These are phyloP conservation scores for Lipomyces sp. DNA, from an alignment of 805 yeast genomes.

Conservation along the genomic window DNA sequence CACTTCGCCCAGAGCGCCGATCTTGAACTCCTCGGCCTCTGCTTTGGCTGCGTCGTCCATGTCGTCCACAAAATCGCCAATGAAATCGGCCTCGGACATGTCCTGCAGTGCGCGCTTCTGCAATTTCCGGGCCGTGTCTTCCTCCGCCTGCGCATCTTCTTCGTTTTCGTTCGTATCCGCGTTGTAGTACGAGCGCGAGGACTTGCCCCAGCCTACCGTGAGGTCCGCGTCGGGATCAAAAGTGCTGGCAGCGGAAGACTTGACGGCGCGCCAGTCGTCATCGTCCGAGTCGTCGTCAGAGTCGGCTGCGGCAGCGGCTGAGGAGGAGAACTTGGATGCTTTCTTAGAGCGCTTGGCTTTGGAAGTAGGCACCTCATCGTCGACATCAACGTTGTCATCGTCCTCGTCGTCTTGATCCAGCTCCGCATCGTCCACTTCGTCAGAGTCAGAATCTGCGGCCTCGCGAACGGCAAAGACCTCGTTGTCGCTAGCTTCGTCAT, in stretches of 20 bases:
- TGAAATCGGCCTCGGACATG: constrained; percentile 67
- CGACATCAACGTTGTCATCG: constrained; percentile 39
- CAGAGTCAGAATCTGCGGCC: constrained; percentile 39
- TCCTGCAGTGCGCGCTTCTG: constrained; percentile 79
- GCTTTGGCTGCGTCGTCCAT: constrained; percentile 51
- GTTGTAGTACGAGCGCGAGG: constrained; percentile 36
- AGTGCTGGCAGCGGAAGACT: constrained; percentile 5
- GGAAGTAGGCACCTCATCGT: constrained; percentile 44
- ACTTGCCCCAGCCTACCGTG: constrained; percentile 44
- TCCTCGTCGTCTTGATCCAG: constrained; percentile 49
- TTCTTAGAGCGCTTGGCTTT: not conserved
- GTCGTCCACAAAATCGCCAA: constrained; percentile 82
- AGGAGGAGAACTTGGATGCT: not conserved
- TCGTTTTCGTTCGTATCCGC: constrained; percentile 56
- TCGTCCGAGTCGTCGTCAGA: constrained; percentile 52
- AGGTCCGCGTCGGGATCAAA: constrained; percentile 18
- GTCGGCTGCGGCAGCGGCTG: constrained; percentile 42
- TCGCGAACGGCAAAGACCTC: constrained; percentile 50
- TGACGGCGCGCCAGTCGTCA: constrained; percentile 48
- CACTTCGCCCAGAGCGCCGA: constrained; percentile 31
- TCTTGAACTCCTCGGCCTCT: constrained; percentile 33
- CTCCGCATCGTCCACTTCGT: constrained; percentile 50
- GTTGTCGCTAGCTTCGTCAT: constrained; percentile 49
- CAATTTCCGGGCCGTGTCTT: constrained; percentile 81
- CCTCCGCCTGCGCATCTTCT: constrained; percentile 71